Percentiles rank a stretch among this genome's conserved stretches.
Conservation (phyloP, 306 rosid genomes). For the Rubus idaeus region DNA sequence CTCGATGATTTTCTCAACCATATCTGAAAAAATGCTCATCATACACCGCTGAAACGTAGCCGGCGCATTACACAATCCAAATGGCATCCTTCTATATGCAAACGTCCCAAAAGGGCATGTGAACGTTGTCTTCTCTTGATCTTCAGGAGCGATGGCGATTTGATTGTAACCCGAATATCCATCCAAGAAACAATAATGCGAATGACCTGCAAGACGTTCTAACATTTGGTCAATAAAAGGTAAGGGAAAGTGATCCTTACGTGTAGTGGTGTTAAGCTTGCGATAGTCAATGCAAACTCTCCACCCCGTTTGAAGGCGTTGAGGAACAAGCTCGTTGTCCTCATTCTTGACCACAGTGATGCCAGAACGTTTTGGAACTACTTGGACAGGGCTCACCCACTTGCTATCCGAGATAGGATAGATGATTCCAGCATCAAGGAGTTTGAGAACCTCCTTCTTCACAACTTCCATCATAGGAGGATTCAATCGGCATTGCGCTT, state of each 20-base stretch:
- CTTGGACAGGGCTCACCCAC: neutral
- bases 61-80: neutral
- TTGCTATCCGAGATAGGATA: neutral
- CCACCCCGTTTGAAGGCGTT: neutral
- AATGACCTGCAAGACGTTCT: neutral
- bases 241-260: neutral
- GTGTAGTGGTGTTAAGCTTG: neutral
- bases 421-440: neutral
- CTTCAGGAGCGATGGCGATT: neutral
- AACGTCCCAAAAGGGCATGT: neutral
- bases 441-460: neutral
- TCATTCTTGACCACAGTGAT: neutral
- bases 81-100: neutral
- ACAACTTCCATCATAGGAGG: constrained; percentile 2
- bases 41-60: neutral
- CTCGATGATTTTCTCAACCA: neutral
- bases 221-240: neutral
- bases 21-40: neutral
- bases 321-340: neutral
- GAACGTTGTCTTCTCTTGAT: neutral
- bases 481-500: neutral
- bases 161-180: neutral
- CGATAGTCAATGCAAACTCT: neutral
- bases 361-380: neutral
- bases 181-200: neutral